phyloP scores from a whole-genome alignment of 2,329 filamentous ascomycete species.

The Beauveria scarabaeidicola region DNA sequence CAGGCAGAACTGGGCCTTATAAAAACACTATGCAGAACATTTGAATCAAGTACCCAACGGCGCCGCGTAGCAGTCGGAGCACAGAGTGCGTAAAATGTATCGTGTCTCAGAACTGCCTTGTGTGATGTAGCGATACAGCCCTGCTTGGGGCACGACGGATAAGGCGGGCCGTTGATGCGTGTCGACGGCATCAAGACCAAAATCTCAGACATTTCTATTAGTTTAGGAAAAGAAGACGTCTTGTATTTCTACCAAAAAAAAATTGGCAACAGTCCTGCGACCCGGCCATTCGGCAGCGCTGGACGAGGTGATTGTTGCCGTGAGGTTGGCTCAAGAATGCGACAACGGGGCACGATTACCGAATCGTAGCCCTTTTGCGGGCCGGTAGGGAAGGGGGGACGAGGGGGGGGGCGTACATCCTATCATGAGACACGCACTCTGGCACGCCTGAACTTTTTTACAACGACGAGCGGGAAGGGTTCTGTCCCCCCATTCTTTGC shows the following conservation, averaged over 20 bases:
- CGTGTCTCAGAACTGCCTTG: not conserved
- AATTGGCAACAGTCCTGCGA: not conserved
- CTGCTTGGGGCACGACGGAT: not conserved
- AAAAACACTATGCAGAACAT: not conserved
- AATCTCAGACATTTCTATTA: no score
- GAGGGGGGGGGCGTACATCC: not conserved
- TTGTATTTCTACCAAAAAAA: not conserved
- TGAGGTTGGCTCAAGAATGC: slow-evolving; percentile 11
- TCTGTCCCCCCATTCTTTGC: not conserved
- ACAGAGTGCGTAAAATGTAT: not conserved
- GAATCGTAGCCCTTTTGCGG: slow-evolving; percentile 11
- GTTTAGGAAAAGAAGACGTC: no score
- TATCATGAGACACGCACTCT: slow-evolving; percentile 1
- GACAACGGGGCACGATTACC: slow-evolving; percentile 12
- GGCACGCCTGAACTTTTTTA: not conserved
- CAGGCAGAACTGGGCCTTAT: not conserved
- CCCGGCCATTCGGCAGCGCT: no score
- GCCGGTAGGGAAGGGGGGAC: not conserved
- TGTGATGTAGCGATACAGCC: not conserved
- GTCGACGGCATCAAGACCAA: no score
- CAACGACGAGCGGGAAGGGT: not conserved
- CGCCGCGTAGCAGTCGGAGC: not conserved
- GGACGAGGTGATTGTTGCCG: not conserved
- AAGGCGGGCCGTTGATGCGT: not conserved
- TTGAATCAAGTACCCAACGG: not conserved